Base-by-base conservation (phyloP, 371 early-diverging fungal genomes). In the Blastocladiella emersonii region DNA sequence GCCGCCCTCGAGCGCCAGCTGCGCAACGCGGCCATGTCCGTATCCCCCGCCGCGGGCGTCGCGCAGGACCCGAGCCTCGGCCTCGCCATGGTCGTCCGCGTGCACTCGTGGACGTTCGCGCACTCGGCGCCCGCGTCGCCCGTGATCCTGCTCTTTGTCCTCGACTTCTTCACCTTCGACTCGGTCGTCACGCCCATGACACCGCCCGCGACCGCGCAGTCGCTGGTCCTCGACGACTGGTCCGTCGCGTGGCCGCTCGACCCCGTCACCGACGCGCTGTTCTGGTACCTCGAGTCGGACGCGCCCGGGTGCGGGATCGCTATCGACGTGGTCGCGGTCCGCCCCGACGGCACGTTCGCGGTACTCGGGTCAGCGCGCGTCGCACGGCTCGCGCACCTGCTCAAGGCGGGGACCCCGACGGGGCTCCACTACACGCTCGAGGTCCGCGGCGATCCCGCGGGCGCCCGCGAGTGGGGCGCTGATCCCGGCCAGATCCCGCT, bases 1-100 rank as follows among this genome's bases (percentile, higher is more conserved):
- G 63, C 34, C 5, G n/a, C 19, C 27, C 35, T 63, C 32, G 63
- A 63, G 25, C 44, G 44, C 27, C 63, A 63, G 43, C 21, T 63
- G 10, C 55, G 57, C 10, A 19, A 56, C 6, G 13, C 30, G 30
- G 8, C 32, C 19, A n/a, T n/a, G 0, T 6, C 41, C 8, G 41
- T 41, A 41, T 41, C 41, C 19, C 19, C 19, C 41, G 27, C 15
- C 30, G 30, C 7, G 1, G 53, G 8, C 8, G 25, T 23, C 23
- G 48, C 48, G 1, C 13, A 8, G 10, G 53, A 25, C 19, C 30
- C 53, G 53, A 32, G 30, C 4, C 53, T 51, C 30, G 48, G 1
- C 48, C 53, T 1, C 4, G 32, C 32, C 19, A 6, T 51, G 27
- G 53, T 51, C 15, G 13, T 25, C 53, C 27, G 30, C 2, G 0